These are phyloP conservation scores for Manihot esculenta DNA, from an alignment of 441 rosid genomes.

Conservation along the genomic window DNA sequence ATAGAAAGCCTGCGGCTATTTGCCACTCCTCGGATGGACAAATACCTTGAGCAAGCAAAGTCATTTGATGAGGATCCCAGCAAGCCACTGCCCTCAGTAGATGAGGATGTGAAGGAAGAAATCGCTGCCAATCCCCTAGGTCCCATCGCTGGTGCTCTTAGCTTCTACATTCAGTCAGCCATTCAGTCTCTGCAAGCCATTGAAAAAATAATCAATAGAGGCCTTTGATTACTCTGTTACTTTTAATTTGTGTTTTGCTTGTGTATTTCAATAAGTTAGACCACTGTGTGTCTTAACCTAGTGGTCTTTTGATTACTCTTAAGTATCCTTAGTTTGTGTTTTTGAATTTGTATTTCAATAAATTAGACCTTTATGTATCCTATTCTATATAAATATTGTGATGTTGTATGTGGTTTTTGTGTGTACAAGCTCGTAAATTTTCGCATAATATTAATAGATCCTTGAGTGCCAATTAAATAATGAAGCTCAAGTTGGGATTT, in stretches of 20 bases:
- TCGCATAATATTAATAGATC: too few species aligned
- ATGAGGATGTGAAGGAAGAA: conserved; percentile 12
- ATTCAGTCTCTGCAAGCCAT: background rate
- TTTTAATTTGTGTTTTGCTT: background rate
- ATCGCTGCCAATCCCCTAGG: background rate
- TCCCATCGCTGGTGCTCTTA: background rate
- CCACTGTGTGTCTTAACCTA: background rate
- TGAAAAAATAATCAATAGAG: background rate
- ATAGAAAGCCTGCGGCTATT: background rate
- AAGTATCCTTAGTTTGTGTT: too few species aligned
- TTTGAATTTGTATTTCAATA: too few species aligned
- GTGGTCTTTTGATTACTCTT: background rate
- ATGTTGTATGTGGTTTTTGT: too few species aligned
- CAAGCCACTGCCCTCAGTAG: background rate
- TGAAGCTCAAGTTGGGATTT: too few species aligned
- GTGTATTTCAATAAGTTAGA: background rate
- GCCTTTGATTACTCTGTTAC: background rate
- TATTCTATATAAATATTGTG: too few species aligned
- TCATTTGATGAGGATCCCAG: background rate
- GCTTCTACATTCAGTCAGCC: background rate
- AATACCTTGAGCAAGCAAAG: conserved; percentile 3
- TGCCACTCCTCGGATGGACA: conserved; percentile 11
- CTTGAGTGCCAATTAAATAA: too few species aligned
- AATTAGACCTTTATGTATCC: too few species aligned
- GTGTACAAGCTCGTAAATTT: too few species aligned